These are phyloP conservation scores for Entrophospora sp. DNA, from an alignment of 192 early-diverging fungal species.

Conservation along the genomic window DNA sequence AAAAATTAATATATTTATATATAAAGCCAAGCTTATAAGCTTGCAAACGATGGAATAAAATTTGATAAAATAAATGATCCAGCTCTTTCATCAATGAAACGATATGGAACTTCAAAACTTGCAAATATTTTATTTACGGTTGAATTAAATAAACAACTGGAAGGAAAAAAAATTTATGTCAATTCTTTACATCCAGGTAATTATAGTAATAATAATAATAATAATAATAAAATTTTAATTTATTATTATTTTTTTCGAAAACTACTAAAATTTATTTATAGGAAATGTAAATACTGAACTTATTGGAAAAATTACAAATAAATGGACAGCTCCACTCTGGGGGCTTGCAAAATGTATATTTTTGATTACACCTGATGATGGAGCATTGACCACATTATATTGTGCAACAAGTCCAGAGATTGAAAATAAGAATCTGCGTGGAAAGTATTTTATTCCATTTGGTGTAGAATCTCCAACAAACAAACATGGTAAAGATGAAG, in stretches of 20 bases:
- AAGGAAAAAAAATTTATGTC: slow-evolving; percentile 25
- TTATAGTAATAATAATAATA: background rate
- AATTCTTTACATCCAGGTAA: slow-evolving; percentile 45
- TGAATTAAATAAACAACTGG: slow-evolving; percentile 31
- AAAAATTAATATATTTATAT: too few relatives aligned
- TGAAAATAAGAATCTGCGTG: slow-evolving; percentile 31
- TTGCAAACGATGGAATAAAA: slow-evolving; percentile 27
- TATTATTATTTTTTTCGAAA: background rate
- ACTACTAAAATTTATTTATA: background rate
- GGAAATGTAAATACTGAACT: slow-evolving; percentile 46
- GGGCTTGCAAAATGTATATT: slow-evolving; percentile 15
- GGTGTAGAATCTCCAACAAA: slow-evolving; percentile 13
- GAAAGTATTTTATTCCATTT: slow-evolving; percentile 29
- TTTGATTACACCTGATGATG: slow-evolving; percentile 27
- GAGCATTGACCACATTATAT: slow-evolving; percentile 40
- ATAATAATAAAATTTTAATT: background rate
- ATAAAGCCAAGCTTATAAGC: slow-evolving; percentile 28
- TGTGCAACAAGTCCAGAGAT: slow-evolving; percentile 44
- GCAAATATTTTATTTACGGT: slow-evolving; percentile 44
- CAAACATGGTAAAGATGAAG: slow-evolving; percentile 16
- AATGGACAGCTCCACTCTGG: slow-evolving; percentile 15
- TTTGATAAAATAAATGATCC: slow-evolving; percentile 32
- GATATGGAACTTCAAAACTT: slow-evolving; percentile 48
- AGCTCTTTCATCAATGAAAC: slow-evolving; percentile 18
- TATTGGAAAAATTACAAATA: slow-evolving; percentile 20